A percentile compares a stretch with the other conserved stretches of the same genome.
These are phyloP conservation scores for Sutorius australiensis DNA, from an alignment of 768 basidiomycete genomes.

Conservation along the genomic window DNA sequence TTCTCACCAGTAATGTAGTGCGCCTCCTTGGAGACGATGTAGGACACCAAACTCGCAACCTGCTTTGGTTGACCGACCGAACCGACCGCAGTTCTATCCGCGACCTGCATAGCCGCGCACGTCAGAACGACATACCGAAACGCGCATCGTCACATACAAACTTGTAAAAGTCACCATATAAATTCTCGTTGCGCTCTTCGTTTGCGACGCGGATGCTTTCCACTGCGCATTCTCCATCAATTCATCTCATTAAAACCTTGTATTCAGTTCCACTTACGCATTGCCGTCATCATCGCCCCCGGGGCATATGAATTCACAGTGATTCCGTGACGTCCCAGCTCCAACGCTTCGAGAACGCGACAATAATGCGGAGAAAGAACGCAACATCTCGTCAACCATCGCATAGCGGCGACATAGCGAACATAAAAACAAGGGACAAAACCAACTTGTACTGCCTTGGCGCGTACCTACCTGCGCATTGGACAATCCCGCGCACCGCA, in stretches of 20 bases:
- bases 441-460: background rate
- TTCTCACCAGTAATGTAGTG: conserved; percentile 27
- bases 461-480: conserved; percentile 15
- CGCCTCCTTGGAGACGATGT: conserved; percentile 29
- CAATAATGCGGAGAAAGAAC: conserved; percentile 4
- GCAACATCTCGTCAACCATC: conserved; percentile 4
- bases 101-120: background rate
- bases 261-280: conserved; percentile 12
- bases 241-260: background rate
- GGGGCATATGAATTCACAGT: conserved; percentile 32
- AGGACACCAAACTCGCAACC: conserved; percentile 29
- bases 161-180: background rate
- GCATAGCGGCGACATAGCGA: background rate
- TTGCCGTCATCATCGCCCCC: conserved; percentile 23
- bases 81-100: conserved; percentile 2
- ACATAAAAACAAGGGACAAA: background rate
- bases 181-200: background rate
- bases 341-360: conserved; percentile 18
- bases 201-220: background rate
- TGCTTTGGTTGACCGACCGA: conserved; percentile 16
- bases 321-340: conserved; percentile 25
- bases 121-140: background rate
- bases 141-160: background rate
- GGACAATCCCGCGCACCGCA: conserved; percentile 4
- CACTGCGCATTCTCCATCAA: background rate